Evolutionary conservation across 352 stramenopile species (phyloP), one percentile per base, ranked within the genome.

Genomic region (Hyaloperonospora brassicae): DNA sequence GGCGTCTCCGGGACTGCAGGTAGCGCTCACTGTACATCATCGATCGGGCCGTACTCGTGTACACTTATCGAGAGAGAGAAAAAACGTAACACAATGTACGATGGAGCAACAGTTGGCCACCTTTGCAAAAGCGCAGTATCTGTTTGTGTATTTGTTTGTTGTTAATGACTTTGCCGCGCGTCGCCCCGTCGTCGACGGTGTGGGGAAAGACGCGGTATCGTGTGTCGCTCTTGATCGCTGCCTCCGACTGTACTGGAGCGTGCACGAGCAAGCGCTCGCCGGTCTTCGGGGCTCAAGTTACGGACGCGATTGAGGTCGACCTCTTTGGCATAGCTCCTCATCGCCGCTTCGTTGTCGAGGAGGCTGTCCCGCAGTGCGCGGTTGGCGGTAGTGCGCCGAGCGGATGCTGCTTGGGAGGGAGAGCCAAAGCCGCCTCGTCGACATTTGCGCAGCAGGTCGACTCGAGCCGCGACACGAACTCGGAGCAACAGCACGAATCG

Each of bases 41-140:
- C 17, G 17, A 17, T 17, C 17, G 41, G 45, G 62, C 64, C 68
- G 64, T 66, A 68, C 63, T 54, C 64, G 53, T 68, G 60, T 68
- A 68, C 44, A 44, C 64, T 42, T 64, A 70, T 45, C 31, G 31
- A 49, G 47, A 64, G 63, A 70, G 47, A 64, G 63, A 70, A 67
- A 72, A 72, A 72, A 67, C 53, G 49, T 61, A 63, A 59, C 63
- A 59, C 62, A 69, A 67, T 72, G 64, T 72, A 70, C 50, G 64
- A 72, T 70, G 64, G 64, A 72, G 61, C 60, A 52, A 68, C 35
- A 50, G 70, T 72, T 25, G 5, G 7, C 17, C 5, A 25, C 23
- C 17, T 24, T 45, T 45, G 17, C 40, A 48, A 17, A 17, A 17
- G 17, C 17, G 17, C 17, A 17, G 17, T 17, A 17, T 17, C 17